A percentile compares a stretch with the other conserved stretches of the same genome.
phyloP scores from a whole-genome alignment of 2,329 filamentous ascomycete species.

The Sphaerulina musiva region DNA sequence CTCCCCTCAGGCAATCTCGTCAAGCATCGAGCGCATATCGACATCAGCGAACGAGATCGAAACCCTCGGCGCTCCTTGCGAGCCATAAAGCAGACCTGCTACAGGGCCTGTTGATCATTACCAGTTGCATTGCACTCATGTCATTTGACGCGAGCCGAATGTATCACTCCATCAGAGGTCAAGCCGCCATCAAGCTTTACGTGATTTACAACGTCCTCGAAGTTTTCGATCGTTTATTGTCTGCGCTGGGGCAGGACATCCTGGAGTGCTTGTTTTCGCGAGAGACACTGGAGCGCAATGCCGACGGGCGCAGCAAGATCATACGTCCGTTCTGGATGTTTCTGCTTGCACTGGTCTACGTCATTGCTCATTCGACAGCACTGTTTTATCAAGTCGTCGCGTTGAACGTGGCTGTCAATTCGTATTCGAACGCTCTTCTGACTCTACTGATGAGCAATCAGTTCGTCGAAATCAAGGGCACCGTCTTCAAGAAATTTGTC shows the following conservation, averaged over 20 bases:
- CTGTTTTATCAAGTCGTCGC: constrained; percentile 98
- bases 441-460: constrained; percentile 93
- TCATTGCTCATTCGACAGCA: constrained; percentile 75
- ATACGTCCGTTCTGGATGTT: constrained; percentile 89
- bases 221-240: constrained; percentile 80
- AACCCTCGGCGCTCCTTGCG: constrained; percentile 74
- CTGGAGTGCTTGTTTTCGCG: constrained; percentile 91
- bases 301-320: constrained; percentile 84
- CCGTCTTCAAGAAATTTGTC: constrained; percentile 97
- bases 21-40: constrained; percentile 35
- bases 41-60: constrained; percentile 73
- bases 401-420: constrained; percentile 95
- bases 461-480: constrained; percentile 97
- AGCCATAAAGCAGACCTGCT: constrained; percentile 94
- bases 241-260: constrained; percentile 89
- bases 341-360: constrained; percentile 76
- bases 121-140: constrained; percentile 79
- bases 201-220: constrained; percentile 98
- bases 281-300: constrained; percentile 82
- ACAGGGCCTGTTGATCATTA: constrained; percentile 80
- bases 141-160: constrained; percentile 90
- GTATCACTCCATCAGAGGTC: constrained; percentile 95
- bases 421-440: constrained; percentile 90
- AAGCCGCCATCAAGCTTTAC: constrained; percentile 95
- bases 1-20: constrained; percentile 15